Evolutionary conservation across 352 stramenopile species (phyloP), one percentile per base, ranked within the genome.

Genomic region (Phytophthora multivora): DNA sequence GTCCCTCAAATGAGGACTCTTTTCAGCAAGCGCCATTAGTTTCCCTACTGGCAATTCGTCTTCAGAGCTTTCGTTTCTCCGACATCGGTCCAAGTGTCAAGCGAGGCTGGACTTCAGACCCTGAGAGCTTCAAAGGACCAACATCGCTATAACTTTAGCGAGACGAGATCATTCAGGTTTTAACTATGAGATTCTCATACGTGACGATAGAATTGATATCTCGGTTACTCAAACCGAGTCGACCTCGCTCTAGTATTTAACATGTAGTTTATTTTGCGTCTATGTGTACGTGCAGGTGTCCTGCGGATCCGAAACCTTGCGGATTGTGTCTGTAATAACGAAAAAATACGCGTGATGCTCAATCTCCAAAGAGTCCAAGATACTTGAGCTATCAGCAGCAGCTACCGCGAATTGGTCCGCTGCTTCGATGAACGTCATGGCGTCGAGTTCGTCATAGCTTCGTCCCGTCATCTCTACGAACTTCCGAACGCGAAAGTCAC

Each of bases 401-500:
- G 67, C 64, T 30, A 61, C 49, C 40, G 77, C 42, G n/a, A 88
- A 59, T 18, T 73, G 49, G 19, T 78, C 48, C 7, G 73, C 58
- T 2, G 81, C 68, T 35, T 86, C 73, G 2, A 83, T 31, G 41
- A 88, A 79, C 13, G 43, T 78, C 64, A 89, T 72, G 5, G 51
- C 67, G 13, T 77, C 54, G 8, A 91, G 59, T 10, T 78, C 69
- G 3, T 60, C 47, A 58, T 80, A 75, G 23, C 42, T 69, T 5
- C 70, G 65, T 25, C 75, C 64, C 5, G 73, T 83, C 42, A 86
- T 72, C 54, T 91, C 82, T 11, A 64, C 57, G 41, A 91, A 87
- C 53, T 89, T 89, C 31, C 69, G 69, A 21, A 88, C 59, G 3
- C 80, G 80, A 56, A 75, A 90, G 53, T 86, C 66, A 8, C 75